Conservation (phyloP, 305 asterid species). For the Rubia occidens region DNA sequence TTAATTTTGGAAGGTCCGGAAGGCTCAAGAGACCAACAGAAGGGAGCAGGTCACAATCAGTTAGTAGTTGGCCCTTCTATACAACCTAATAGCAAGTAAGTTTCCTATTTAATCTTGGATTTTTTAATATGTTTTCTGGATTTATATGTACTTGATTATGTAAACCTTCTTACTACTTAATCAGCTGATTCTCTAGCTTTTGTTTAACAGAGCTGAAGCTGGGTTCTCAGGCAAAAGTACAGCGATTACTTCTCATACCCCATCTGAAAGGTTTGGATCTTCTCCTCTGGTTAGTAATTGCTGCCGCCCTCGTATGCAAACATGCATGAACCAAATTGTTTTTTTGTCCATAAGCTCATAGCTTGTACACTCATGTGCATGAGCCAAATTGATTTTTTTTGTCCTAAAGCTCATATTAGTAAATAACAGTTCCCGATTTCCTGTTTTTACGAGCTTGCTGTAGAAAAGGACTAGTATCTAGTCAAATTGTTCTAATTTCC, state of each 20-base stretch:
- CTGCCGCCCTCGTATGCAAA: neutral
- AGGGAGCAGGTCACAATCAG: slow-evolving; percentile 39
- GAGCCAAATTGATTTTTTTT: neutral
- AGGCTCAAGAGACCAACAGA: slow-evolving; percentile 36
- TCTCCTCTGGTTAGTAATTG: slow-evolving; percentile 18
- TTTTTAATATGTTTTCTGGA: neutral
- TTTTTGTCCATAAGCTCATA: neutral
- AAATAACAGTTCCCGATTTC: neutral
- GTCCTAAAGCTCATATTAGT: too few species aligned
- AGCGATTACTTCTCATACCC: slow-evolving; percentile 39
- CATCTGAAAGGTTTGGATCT: slow-evolving; percentile 60
- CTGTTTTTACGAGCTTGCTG: slow-evolving; percentile 5
- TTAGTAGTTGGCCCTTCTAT: slow-evolving; percentile 52
- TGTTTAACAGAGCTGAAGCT: slow-evolving; percentile 45
- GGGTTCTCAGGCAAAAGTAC: slow-evolving; percentile 52
- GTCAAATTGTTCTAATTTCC: neutral
- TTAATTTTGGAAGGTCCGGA: slow-evolving; percentile 60
- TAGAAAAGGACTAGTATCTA: neutral
- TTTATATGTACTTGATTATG: neutral
- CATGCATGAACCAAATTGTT: neutral
- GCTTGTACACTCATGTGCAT: too few species aligned
- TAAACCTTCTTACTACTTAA: neutral
- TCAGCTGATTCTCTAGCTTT: neutral
- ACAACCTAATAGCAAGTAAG: slow-evolving; percentile 51
- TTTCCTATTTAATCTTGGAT: slow-evolving; percentile 12